phyloP scores from a whole-genome alignment of 1,284 basidiomycete species.

The Anthracocystis setariae region DNA sequence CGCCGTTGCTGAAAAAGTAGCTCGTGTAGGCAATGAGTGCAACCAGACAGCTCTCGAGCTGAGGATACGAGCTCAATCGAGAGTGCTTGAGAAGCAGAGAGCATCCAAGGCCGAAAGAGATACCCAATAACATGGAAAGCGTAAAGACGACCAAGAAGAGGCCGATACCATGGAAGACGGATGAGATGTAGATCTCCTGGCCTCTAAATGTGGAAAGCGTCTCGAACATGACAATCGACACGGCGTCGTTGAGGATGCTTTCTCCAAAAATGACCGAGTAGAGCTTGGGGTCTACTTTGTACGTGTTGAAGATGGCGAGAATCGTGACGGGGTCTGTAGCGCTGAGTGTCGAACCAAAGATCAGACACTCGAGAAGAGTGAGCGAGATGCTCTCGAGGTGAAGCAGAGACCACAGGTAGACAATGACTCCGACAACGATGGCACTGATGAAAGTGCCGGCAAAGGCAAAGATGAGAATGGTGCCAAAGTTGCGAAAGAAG shows the following conservation, averaged over 20 bases:
- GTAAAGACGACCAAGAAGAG: slow-evolving; percentile 96
- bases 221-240: slow-evolving; percentile 99
- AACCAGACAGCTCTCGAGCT: slow-evolving; percentile 86
- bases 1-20: slow-evolving; percentile 95
- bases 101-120: slow-evolving; percentile 86
- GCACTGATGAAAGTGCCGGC: slow-evolving; percentile 96
- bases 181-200: slow-evolving; percentile 84
- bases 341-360: slow-evolving; percentile 94
- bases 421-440: slow-evolving; percentile 91
- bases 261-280: slow-evolving; percentile 99
- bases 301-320: slow-evolving; percentile 96
- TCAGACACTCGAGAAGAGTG: slow-evolving; percentile 79
- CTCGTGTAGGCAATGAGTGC: slow-evolving; percentile 93
- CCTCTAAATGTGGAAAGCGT: slow-evolving; percentile 92
- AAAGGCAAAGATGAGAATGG: slow-evolving; percentile 93
- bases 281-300: slow-evolving; percentile 97
- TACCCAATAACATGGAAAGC: slow-evolving; percentile 91
- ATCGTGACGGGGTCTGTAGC: slow-evolving; percentile 99
- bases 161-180: slow-evolving; percentile 92
- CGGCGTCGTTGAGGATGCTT: slow-evolving; percentile 95
- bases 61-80: slow-evolving; percentile 84
- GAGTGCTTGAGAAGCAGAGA: slow-evolving; percentile 96
- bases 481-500: slow-evolving; percentile 79
- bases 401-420: slow-evolving; percentile 94
- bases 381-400: slow-evolving; percentile 69